Conservation (phyloP, 352 stramenopile genomes). For the Phytophthora hybrid region DNA sequence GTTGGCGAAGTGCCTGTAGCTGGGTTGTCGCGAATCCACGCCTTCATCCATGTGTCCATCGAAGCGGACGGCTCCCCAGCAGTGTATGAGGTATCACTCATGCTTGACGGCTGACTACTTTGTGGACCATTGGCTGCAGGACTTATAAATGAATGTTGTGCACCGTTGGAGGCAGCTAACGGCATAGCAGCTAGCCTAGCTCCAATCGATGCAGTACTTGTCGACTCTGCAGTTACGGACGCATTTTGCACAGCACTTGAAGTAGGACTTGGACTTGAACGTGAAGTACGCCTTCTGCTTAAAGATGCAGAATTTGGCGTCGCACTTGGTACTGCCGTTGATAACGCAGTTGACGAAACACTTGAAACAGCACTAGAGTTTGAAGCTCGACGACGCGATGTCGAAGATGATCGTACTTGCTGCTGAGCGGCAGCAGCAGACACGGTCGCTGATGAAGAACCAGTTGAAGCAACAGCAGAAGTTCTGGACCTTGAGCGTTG, state of each 20-base stretch:
- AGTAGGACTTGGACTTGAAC: background rate
- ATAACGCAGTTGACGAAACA: background rate
- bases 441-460: background rate
- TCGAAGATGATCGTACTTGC: background rate
- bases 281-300: background rate
- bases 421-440: background rate
- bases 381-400: slow-evolving; percentile 14
- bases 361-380: slow-evolving; percentile 6
- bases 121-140: background rate
- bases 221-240: background rate
- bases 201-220: slow-evolving; percentile 8
- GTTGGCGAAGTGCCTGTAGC: background rate
- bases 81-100: background rate
- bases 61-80: background rate
- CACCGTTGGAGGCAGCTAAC: background rate
- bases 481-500: slow-evolving; percentile 11
- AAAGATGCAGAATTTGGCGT: background rate
- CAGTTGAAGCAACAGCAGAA: background rate
- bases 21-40: background rate
- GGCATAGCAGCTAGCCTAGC: background rate
- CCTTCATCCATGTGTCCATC: slow-evolving; percentile 5
- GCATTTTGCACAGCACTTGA: slow-evolving; percentile 3
- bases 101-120: slow-evolving; percentile 4
- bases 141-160: slow-evolving; percentile 4
- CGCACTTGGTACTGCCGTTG: slow-evolving; percentile 6